Evolutionary conservation across 495 filamentous ascomycete genomes (phyloP).

Genomic region (Penicillium arizonense): DNA sequence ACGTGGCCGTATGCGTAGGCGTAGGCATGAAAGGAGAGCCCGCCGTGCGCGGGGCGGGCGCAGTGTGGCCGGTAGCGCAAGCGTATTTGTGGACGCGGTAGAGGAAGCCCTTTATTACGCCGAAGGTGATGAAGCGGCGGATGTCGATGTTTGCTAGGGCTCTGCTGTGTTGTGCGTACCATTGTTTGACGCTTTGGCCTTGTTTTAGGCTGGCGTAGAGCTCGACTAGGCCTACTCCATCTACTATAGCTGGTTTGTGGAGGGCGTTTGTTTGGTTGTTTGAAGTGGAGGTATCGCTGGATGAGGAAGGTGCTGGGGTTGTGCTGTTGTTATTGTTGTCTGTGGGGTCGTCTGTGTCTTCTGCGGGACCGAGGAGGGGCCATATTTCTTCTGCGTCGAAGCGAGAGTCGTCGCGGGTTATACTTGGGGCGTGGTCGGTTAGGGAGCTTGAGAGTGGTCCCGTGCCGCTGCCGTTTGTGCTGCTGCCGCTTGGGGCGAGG

Average conservation of each 20-base stretch:
- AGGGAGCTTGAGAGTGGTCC: slow-evolving; percentile 18
- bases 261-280: not conserved
- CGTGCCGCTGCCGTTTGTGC: slow-evolving; percentile 8
- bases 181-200: slow-evolving; percentile 76
- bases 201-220: slow-evolving; percentile 79
- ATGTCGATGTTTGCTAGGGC: slow-evolving; percentile 76
- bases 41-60: slow-evolving; percentile 24
- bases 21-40: slow-evolving; percentile 15
- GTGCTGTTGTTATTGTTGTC: slow-evolving; percentile 14
- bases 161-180: slow-evolving; percentile 69
- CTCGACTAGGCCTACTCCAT: slow-evolving; percentile 42
- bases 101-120: slow-evolving; percentile 91
- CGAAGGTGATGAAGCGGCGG: slow-evolving; percentile 89
- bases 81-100: slow-evolving; percentile 93
- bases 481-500: slow-evolving; percentile 10
- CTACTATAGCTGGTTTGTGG: slow-evolving; percentile 24
- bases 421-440: slow-evolving; percentile 16
- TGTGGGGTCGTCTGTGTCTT: slow-evolving; percentile 10
- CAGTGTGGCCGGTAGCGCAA: slow-evolving; percentile 53
- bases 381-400: slow-evolving; percentile 45
- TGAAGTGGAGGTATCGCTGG: too few species aligned
- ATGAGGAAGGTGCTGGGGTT: slow-evolving; percentile 8
- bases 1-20: slow-evolving; percentile 12
- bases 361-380: slow-evolving; percentile 34
- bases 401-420: slow-evolving; percentile 23